A percentile compares a stretch with the other conserved stretches of the same genome.
phyloP scores from a whole-genome alignment of 106 monocot genomes.

The Agapanthus africanus region DNA sequence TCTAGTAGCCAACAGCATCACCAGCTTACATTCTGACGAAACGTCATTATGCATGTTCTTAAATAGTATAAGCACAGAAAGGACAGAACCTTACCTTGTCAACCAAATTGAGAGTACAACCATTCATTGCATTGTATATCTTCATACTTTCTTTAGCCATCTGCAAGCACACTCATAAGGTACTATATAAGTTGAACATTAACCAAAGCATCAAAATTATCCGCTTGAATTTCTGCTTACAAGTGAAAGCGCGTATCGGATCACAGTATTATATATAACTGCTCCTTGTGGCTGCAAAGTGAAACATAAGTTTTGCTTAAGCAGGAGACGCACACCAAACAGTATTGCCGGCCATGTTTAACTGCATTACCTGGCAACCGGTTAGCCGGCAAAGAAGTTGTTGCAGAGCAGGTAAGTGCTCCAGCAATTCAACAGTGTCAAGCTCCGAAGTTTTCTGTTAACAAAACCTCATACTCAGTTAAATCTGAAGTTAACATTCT shows the following conservation, averaged over 20 bases:
- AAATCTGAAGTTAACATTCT: background rate
- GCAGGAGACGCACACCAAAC: no score
- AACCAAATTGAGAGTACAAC: conserved; percentile 56
- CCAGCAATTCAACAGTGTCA: conserved; percentile 45
- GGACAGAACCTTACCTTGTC: conserved; percentile 45
- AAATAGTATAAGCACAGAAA: background rate
- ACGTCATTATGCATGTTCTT: no score
- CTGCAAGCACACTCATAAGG: no score
- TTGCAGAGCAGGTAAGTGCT: conserved; percentile 64
- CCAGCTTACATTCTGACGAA: conserved; percentile 27
- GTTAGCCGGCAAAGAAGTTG: conserved; percentile 57
- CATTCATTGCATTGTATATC: conserved; percentile 61
- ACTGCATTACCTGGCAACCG: conserved; percentile 51
- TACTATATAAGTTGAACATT: no score
- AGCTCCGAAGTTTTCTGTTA: conserved; percentile 39
- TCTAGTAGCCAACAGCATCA: no score
- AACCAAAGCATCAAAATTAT: no score
- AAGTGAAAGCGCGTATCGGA: conserved; percentile 64
- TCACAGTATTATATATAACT: conserved; percentile 49
- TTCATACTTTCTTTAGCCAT: conserved; percentile 62
- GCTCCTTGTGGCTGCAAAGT: conserved; percentile 55
- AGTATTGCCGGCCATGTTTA: background rate
- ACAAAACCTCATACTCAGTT: background rate
- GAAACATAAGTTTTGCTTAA: no score
- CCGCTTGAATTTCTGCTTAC: conserved; percentile 40